A percentile compares a stretch with the other conserved stretches of the same genome.
These are phyloP conservation scores for Plasmopara halstedii DNA, from an alignment of 352 stramenopile genomes.

Conservation along the genomic window DNA sequence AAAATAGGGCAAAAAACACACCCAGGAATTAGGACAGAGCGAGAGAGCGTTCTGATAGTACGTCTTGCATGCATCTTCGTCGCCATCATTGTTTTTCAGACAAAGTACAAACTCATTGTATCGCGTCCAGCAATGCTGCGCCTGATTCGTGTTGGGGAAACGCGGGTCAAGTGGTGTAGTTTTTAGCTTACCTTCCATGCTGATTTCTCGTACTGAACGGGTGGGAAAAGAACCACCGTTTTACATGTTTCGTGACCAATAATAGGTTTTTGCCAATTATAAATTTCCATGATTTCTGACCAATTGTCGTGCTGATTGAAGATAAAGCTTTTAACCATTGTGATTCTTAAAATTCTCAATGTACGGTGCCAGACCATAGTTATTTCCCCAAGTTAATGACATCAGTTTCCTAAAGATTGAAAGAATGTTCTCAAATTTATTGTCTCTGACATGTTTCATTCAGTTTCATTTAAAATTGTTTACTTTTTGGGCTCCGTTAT, in stretches of 20 bases:
- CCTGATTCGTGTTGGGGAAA: constrained; percentile 85
- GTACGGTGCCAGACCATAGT: too few relatives aligned
- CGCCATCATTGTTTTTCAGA: constrained; percentile 91
- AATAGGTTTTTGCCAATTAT: constrained; percentile 22
- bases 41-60: constrained; percentile 62
- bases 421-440: too few relatives aligned
- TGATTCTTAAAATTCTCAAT: too few relatives aligned
- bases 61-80: constrained; percentile 89
- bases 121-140: constrained; percentile 85
- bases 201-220: constrained; percentile 21
- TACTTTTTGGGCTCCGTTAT: background rate
- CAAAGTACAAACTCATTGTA: constrained; percentile 98
- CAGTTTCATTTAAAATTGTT: too few relatives aligned
- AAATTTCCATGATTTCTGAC: constrained; percentile 4
- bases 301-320: constrained; percentile 5
- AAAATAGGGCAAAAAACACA: too few relatives aligned
- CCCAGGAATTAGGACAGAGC: constrained; percentile 73
- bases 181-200: constrained; percentile 46
- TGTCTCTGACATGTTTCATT: too few relatives aligned
- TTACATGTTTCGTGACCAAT: constrained; percentile 32
- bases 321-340: background rate
- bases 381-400: too few relatives aligned
- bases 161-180: constrained; percentile 80
- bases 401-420: too few relatives aligned
- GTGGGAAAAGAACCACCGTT: constrained; percentile 25